Percentiles rank a stretch among this genome's conserved stretches.
phyloP scores from a whole-genome alignment of 257 asterid genomes.

The Penstemon eatonii region DNA sequence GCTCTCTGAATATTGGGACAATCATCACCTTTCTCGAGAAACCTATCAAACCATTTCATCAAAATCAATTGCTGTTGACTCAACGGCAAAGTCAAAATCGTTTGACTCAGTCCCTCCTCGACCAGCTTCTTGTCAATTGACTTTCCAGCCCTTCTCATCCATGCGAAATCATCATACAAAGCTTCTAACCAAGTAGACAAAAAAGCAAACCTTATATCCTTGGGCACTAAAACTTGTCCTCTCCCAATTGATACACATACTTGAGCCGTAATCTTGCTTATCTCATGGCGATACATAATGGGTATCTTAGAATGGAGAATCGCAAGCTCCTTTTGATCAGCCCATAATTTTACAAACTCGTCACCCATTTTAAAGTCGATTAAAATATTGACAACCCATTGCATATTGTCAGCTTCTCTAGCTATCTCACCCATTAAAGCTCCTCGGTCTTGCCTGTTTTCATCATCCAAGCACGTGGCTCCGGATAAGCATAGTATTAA shows the following conservation, averaged over 20 bases:
- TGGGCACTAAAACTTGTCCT: conserved; percentile 68
- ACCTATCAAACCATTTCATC: conserved; percentile 79
- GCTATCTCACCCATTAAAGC: conserved; percentile 73
- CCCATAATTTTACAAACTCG: conserved; percentile 84
- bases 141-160: conserved; percentile 79
- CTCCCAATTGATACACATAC: conserved; percentile 80
- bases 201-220: conserved; percentile 56
- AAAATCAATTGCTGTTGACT: conserved; percentile 69
- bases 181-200: conserved; percentile 90
- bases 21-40: conserved; percentile 81
- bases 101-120: conserved; percentile 83
- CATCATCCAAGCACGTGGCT: conserved; percentile 63
- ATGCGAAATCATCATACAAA: conserved; percentile 78
- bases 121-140: conserved; percentile 67
- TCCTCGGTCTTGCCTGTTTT: conserved; percentile 65
- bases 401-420: conserved; percentile 86
- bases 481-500: conserved; percentile 70
- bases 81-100: conserved; percentile 75
- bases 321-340: conserved; percentile 83
- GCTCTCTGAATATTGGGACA: conserved; percentile 93
- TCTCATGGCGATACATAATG: conserved; percentile 72
- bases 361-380: conserved; percentile 69
- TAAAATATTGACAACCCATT: conserved; percentile 79
- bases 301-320: conserved; percentile 85
- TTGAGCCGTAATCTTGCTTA: conserved; percentile 86